These are phyloP conservation scores for Mrakia gelida DNA, from an alignment of 768 basidiomycete genomes.

Conservation along the genomic window DNA sequence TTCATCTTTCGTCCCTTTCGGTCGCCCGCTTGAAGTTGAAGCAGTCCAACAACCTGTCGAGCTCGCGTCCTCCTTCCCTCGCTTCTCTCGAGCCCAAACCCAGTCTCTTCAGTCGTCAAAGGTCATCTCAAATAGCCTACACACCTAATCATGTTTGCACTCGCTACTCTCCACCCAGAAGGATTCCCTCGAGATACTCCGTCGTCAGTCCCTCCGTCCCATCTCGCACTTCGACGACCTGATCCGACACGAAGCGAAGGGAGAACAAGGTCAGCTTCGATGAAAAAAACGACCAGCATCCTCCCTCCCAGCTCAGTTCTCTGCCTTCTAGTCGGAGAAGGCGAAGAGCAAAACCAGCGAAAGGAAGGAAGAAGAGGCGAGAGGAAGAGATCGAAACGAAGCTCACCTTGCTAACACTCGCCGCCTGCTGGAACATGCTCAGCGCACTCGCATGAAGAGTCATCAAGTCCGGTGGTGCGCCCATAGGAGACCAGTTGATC, in stretches of 20 bases:
- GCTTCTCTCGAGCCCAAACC: too few species aligned
- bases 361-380: background rate
- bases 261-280: background rate
- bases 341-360: background rate
- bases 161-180: constrained; percentile 11
- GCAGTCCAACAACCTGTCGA: too few species aligned
- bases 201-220: constrained; percentile 22
- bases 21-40: too few species aligned
- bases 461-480: constrained; percentile 5
- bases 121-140: too few species aligned
- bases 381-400: background rate
- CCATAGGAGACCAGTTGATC: constrained; percentile 24
- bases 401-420: constrained; percentile 17
- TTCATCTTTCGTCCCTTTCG: too few species aligned
- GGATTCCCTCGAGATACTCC: background rate
- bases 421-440: constrained; percentile 8
- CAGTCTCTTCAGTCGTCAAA: too few species aligned
- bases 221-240: constrained; percentile 30
- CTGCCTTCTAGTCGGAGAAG: background rate
- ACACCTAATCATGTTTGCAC: too few species aligned
- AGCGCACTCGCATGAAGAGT: constrained; percentile 21
- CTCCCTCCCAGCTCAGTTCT: too few species aligned
- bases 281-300: too few species aligned
- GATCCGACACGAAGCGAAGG: background rate
- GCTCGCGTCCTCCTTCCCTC: too few species aligned